Conservation (phyloP, 208 protist genomes). For the Acanthamoeba healyi region DNA sequence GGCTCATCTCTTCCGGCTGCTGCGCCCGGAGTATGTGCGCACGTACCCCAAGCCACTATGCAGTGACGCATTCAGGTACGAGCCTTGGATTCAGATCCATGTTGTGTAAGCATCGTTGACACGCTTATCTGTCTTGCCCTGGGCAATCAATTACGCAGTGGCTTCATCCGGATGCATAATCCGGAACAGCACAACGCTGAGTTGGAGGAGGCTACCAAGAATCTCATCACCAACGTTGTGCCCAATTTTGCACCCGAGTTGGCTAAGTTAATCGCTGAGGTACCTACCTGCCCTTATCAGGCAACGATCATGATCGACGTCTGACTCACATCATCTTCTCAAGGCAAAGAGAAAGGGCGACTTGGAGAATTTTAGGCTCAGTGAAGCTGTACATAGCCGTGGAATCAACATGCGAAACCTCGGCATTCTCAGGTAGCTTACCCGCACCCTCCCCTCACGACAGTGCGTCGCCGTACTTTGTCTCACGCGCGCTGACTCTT, state of each 20-base stretch:
- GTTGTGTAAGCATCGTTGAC: background rate
- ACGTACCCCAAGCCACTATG: conserved; percentile 32
- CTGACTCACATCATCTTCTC: background rate
- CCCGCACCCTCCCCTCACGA: too few species aligned
- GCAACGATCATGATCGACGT: background rate
- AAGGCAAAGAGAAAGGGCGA: background rate
- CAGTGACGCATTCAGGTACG: conserved; percentile 55
- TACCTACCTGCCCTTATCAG: background rate
- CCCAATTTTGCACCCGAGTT: conserved; percentile 57
- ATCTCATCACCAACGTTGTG: conserved; percentile 21
- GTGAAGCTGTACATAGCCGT: conserved; percentile 33
- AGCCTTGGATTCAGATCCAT: background rate
- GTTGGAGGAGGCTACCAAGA: background rate
- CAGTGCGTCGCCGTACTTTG: too few species aligned
- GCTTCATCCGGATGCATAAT: conserved; percentile 27
- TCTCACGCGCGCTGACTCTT: background rate
- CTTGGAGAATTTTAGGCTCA: conserved; percentile 68
- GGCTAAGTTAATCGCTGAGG: conserved; percentile 28
- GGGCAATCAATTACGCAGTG: background rate
- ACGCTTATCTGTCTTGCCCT: background rate
- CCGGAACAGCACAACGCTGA: conserved; percentile 31
- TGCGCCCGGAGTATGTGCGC: conserved; percentile 59
- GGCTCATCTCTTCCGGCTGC: conserved; percentile 47
- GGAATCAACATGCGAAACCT: conserved; percentile 65
- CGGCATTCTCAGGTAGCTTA: conserved; percentile 43